Percentiles rank a stretch among this genome's conserved stretches.
phyloP scores from a whole-genome alignment of 306 rosid genomes.

The Rubus parviflorus region DNA sequence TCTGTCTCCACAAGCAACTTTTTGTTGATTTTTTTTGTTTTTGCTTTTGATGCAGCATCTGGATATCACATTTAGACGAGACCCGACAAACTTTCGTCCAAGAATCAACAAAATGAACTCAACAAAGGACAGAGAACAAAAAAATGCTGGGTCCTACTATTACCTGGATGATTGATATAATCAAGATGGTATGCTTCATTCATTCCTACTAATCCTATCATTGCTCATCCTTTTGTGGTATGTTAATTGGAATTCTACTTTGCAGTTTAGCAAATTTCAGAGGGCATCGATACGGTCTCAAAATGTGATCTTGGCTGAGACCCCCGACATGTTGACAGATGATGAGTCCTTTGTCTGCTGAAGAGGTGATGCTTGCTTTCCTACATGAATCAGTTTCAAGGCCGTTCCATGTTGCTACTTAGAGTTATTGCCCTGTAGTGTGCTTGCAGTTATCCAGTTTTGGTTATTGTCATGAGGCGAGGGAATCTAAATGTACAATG shows the following conservation, averaged over 20 bases:
- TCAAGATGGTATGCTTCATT: conserved; percentile 19
- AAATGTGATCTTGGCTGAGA: background rate
- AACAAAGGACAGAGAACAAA: conserved; percentile 90
- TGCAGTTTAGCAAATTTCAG: conserved; percentile 33
- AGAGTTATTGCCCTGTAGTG: conserved; percentile 29
- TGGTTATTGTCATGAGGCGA: conserved; percentile 36
- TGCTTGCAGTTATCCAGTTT: conserved; percentile 52
- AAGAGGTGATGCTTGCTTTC: conserved; percentile 24
- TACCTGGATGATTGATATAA: conserved; percentile 76
- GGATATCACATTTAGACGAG: conserved; percentile 92
- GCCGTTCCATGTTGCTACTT: conserved; percentile 34
- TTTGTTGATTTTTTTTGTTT: conserved; percentile 18
- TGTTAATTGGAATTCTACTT: conserved; percentile 3
- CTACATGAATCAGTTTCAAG: conserved; percentile 28
- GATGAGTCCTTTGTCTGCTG: conserved; percentile 12
- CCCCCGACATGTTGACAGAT: background rate
- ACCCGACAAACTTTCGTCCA: conserved; percentile 91
- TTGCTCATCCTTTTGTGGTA: background rate
- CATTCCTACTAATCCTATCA: conserved; percentile 2
- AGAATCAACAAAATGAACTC: conserved; percentile 90
- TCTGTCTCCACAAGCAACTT: background rate
- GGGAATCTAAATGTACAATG: conserved; percentile 25
- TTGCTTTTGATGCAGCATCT: conserved; percentile 63
- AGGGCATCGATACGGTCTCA: background rate
- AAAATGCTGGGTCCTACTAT: conserved; percentile 87